Evolutionary conservation across 345 rosid species (phyloP).

Genomic region (Toxicodendron radicans): DNA sequence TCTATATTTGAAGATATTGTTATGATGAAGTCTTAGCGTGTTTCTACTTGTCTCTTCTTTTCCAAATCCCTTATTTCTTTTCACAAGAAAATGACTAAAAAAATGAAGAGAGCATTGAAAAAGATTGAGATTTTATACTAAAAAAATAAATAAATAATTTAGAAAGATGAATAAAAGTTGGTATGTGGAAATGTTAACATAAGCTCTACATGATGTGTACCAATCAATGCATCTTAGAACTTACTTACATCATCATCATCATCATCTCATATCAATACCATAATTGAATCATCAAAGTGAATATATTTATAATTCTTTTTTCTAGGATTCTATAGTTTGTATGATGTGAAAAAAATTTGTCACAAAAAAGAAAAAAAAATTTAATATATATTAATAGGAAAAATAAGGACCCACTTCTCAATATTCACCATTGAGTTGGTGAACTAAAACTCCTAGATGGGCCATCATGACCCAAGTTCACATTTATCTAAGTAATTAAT

Average conservation of each 20-base stretch:
- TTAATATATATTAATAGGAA: too few species aligned
- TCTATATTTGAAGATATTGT: constrained; percentile 17
- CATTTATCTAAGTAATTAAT: not conserved
- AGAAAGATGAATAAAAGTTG: constrained; percentile 5
- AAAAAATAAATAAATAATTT: not conserved
- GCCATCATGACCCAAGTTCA: constrained; percentile 2
- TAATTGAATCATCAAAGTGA: constrained; percentile 12
- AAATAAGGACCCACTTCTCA: constrained; percentile 4
- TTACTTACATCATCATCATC: constrained; percentile 20
- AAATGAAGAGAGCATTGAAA: constrained; percentile 13
- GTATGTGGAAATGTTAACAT: constrained; percentile 17
- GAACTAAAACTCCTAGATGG: constrained; percentile 18
- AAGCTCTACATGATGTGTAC: constrained; percentile 15
- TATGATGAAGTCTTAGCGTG: constrained; percentile 19
- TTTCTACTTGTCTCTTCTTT: constrained; percentile 31
- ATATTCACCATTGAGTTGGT: constrained; percentile 24
- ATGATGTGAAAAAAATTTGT: not conserved
- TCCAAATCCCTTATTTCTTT: constrained; percentile 22
- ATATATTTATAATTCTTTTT: not conserved
- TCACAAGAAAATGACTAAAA: constrained; percentile 23
- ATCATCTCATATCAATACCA: constrained; percentile 1
- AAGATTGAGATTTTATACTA: constrained; percentile 17
- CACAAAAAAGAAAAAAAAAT: not conserved
- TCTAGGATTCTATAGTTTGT: not conserved
- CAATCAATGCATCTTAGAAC: constrained; percentile 9